Evolutionary conservation across 2,329 filamentous ascomycete genomes (phyloP).

Genomic region (Xylaria multiplex): DNA sequence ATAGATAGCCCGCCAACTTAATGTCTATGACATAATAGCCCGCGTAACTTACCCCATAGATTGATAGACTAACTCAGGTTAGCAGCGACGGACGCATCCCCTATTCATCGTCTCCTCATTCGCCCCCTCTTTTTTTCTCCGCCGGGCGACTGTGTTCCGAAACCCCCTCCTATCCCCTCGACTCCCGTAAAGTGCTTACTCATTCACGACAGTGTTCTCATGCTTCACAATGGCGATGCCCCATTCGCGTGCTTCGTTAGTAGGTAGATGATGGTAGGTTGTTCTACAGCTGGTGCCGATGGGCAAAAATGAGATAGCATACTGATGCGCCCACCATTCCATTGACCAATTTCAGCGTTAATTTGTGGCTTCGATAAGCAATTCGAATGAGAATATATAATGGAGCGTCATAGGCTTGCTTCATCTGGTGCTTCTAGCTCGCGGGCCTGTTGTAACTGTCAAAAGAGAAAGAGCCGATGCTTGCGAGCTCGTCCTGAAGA

Average conservation of each 20-base stretch:
- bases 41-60: too few relatives aligned
- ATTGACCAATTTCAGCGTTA: background rate
- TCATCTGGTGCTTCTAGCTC: slow-evolving; percentile 7
- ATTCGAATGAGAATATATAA: background rate
- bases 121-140: background rate
- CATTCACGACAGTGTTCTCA: too few relatives aligned
- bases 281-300: background rate
- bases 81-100: background rate
- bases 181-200: too few relatives aligned
- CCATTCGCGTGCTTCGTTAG: too few relatives aligned
- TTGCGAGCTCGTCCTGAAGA: slow-evolving; percentile 17
- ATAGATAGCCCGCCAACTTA: too few relatives aligned
- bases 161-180: background rate
- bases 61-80: too few relatives aligned
- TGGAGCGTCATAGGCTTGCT: background rate
- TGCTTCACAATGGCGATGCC: too few relatives aligned
- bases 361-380: background rate
- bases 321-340: background rate
- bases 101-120: background rate
- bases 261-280: too few relatives aligned
- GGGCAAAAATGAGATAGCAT: background rate
- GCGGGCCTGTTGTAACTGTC: slow-evolving; percentile 23
- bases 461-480: slow-evolving; percentile 26
- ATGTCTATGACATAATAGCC: too few relatives aligned
- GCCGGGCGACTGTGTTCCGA: slow-evolving; percentile 19